Conservation (phyloP, 1,284 basidiomycete genomes). For the Pterulicium gracile region DNA sequence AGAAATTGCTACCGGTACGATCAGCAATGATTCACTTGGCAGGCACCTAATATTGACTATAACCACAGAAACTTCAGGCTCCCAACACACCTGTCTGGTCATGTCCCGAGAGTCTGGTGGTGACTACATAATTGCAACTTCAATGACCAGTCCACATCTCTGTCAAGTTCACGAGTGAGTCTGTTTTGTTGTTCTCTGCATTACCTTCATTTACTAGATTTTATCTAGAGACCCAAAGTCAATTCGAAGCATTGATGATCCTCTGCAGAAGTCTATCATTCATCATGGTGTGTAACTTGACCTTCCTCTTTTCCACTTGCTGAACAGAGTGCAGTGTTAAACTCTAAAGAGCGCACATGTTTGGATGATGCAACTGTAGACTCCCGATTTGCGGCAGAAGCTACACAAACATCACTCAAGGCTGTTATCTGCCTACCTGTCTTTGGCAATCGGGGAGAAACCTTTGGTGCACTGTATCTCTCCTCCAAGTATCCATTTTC, state of each 20-base stretch:
- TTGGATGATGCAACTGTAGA: constrained; percentile 51
- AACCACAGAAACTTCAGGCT: constrained; percentile 45
- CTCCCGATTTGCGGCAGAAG: constrained; percentile 55
- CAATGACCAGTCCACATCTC: constrained; percentile 42
- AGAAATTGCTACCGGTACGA: constrained; percentile 53
- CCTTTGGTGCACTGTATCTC: constrained; percentile 31
- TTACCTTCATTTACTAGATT: constrained; percentile 3
- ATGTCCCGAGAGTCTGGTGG: constrained; percentile 51
- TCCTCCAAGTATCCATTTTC: constrained; percentile 56
- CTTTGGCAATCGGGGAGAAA: constrained; percentile 20
- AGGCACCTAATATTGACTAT: background rate
- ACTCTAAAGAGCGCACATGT: constrained; percentile 48
- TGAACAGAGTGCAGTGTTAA: constrained; percentile 33
- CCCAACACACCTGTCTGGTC: constrained; percentile 57
- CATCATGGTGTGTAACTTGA: constrained; percentile 38
- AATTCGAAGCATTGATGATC: constrained; percentile 45
- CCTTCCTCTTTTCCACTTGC: background rate
- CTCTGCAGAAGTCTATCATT: constrained; percentile 52
- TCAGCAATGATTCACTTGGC: background rate
- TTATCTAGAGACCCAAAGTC: constrained; percentile 43
- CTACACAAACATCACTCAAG: constrained; percentile 42
- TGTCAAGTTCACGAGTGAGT: constrained; percentile 61
- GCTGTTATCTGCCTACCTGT: constrained; percentile 61
- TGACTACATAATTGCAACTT: constrained; percentile 59
- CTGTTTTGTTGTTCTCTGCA: constrained; percentile 5